phyloP scores from a whole-genome alignment of 2,329 filamentous ascomycete species.

The Trichoderma atrobrunneum region DNA sequence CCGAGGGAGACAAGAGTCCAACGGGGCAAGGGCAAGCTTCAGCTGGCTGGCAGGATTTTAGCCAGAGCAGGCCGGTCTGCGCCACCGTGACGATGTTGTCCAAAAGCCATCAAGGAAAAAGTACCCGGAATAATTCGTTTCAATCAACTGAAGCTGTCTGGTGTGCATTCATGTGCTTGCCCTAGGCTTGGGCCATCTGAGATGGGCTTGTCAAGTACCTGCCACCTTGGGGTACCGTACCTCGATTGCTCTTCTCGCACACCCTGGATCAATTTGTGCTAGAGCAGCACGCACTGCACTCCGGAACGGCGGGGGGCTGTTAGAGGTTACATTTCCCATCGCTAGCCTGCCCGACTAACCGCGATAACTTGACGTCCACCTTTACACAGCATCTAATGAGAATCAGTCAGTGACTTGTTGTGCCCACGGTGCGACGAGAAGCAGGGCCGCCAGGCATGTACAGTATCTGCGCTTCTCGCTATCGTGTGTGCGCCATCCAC shows the following conservation, averaged over 20 bases:
- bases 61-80: slow-evolving; percentile 2
- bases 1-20: background rate
- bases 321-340: background rate
- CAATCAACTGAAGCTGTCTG: background rate
- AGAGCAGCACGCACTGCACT: background rate
- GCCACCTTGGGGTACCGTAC: background rate
- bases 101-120: background rate
- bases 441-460: background rate
- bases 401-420: too few relatives aligned
- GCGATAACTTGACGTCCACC: background rate
- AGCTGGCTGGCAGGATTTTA: background rate
- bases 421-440: too few relatives aligned
- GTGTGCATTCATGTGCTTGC: background rate
- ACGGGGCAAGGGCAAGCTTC: background rate
- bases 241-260: background rate
- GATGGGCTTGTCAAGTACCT: background rate
- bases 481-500: background rate
- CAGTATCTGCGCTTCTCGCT: background rate
- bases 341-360: background rate
- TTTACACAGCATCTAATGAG: too few relatives aligned
- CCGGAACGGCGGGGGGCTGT: background rate
- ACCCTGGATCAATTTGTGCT: background rate
- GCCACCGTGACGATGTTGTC: background rate
- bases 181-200: background rate
- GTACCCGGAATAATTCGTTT: background rate